Evolutionary conservation across 768 basidiomycete species (phyloP).

Genomic region (Collybia sordida): DNA sequence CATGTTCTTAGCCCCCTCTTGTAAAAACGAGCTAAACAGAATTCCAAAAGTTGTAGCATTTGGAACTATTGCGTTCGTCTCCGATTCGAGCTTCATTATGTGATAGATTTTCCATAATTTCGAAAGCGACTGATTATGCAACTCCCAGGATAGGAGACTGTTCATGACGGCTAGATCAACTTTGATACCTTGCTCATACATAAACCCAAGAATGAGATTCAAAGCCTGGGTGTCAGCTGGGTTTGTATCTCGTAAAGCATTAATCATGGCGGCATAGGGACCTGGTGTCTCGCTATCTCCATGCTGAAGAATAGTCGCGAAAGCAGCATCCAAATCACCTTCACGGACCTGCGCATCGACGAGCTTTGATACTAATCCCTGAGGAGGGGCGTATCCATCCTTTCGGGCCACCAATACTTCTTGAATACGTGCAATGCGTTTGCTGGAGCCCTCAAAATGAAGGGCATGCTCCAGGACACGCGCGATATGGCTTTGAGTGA

Average conservation of each 20-base stretch:
- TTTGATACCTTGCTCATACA: conserved; percentile 34
- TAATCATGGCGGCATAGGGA: conserved; percentile 40
- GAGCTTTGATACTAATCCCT: conserved; percentile 33
- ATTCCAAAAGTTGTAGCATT: conserved; percentile 43
- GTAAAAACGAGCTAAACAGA: conserved; percentile 37
- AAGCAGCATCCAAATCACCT: conserved; percentile 28
- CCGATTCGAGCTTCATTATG: conserved; percentile 32
- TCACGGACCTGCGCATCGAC: conserved; percentile 33
- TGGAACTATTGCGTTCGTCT: conserved; percentile 30
- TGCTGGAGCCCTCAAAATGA: conserved; percentile 12
- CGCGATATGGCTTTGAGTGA: conserved; percentile 26
- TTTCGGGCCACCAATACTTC: conserved; percentile 21
- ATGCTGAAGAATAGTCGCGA: conserved; percentile 22
- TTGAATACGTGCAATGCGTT: conserved; percentile 14
- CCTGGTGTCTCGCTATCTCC: conserved; percentile 9
- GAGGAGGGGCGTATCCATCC: conserved; percentile 23
- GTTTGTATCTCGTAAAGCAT: conserved; percentile 29
- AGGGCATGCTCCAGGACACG: conserved; percentile 22
- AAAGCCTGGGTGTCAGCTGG: conserved; percentile 27
- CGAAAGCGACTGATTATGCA: conserved; percentile 25
- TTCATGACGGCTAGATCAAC: conserved; percentile 48
- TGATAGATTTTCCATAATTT: conserved; percentile 45
- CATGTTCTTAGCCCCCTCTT: conserved; percentile 16
- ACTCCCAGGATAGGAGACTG: conserved; percentile 41
- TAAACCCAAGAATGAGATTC: conserved; percentile 35